Evolutionary conservation across 2,329 filamentous ascomycete genomes (phyloP), one percentile per base, ranked within the genome.

Genomic region (Salinomyces thailandicus): DNA sequence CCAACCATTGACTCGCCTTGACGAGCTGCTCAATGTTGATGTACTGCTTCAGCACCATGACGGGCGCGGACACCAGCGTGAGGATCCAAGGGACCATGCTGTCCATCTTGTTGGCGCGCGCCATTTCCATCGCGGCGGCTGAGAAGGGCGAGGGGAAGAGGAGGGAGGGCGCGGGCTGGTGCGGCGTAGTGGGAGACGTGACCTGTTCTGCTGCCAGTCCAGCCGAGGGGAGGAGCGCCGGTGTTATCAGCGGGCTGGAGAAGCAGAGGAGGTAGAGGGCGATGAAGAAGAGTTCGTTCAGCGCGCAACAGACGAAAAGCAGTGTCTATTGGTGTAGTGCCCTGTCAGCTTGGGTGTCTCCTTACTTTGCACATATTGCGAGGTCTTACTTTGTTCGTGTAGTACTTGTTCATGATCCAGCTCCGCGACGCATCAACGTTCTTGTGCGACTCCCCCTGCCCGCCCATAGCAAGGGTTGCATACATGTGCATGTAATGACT

Each of bases 401-500:
- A 98, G 71, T 98, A 98, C 39, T 93, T 69, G 63, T 94, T 91
- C 60, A 98, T 66, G 41, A 96, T 70, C 77, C 80, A 85, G 68
- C 85, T 94, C 60, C 86, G 72, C 58, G 75, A 83, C 62, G 82
- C 80, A 58, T 93, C 85, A 35, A 98, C 79, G 52, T 83, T 87
- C 77, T 98, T 98, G 68, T 98, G 91, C 67, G 86, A 84, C 50
- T 75, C 68, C 13, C 78, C 75, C 36, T 76, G 72, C 36, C 85
- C 85, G 36, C 82, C 85, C 77, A 94, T 91, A 47, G 80, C 79
- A 54, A 95, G 68, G 1, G 86, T 94, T 9, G 87, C 85, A 59
- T 93, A 96, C 91, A 98, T 98, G 67, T 98, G 91, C 71, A 96
- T 89, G 60, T 96, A 98, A 63, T 98, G 91, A 60, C 86, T 94